A percentile compares a stretch with the other conserved stretches of the same genome.
These are phyloP conservation scores for Trifolium fragiferum DNA, from an alignment of 306 rosid species.

Conservation along the genomic window DNA sequence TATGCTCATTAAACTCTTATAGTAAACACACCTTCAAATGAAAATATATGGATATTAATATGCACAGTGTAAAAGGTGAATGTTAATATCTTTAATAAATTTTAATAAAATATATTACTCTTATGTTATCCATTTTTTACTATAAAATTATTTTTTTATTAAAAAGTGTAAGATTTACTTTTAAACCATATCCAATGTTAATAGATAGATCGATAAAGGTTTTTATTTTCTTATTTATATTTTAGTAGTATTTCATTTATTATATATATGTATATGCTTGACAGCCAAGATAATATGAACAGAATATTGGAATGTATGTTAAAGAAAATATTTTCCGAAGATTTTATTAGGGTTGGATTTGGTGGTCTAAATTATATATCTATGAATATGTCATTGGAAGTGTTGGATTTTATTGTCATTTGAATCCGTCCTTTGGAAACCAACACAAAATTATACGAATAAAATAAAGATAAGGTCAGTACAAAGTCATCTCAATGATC, in stretches of 20 bases:
- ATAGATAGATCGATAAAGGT: too few relatives aligned
- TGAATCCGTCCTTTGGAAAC: slow-evolving; percentile 53
- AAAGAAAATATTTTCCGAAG: background rate
- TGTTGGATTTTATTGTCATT: slow-evolving; percentile 58
- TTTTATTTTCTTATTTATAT: background rate
- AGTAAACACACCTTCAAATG: too few relatives aligned
- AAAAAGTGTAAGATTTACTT: too few relatives aligned
- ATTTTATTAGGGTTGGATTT: slow-evolving; percentile 18
- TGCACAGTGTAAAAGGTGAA: too few relatives aligned
- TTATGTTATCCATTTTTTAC: too few relatives aligned
- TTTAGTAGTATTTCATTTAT: background rate
- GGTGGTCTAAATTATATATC: slow-evolving; percentile 36
- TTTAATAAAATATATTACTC: too few relatives aligned
- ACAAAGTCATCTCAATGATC: slow-evolving; percentile 83
- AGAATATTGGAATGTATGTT: background rate
- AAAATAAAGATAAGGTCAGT: slow-evolving; percentile 84
- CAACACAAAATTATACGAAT: slow-evolving; percentile 70
- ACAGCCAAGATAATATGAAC: slow-evolving; percentile 12
- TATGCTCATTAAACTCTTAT: too few relatives aligned
- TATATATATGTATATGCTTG: slow-evolving; percentile 6
- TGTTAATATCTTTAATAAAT: too few relatives aligned
- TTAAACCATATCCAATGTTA: too few relatives aligned
- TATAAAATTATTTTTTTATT: too few relatives aligned
- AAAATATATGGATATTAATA: too few relatives aligned
- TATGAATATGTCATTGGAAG: slow-evolving; percentile 30